phyloP scores from a whole-genome alignment of 2,329 filamentous ascomycete species.

The Fusarium luffae region DNA sequence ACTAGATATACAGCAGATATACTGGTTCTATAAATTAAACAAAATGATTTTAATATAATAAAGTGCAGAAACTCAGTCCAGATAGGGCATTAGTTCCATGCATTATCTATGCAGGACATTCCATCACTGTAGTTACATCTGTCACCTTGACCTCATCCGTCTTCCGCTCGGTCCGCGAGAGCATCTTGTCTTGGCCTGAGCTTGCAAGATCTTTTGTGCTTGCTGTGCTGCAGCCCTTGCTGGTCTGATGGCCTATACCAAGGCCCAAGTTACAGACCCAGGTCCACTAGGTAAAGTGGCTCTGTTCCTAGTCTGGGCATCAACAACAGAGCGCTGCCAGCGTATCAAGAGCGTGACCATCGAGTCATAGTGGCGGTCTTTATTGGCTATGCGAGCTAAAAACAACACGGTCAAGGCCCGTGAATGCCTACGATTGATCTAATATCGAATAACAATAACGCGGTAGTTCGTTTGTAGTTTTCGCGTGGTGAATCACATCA shows the following conservation, averaged over 20 bases:
- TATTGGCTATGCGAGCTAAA: slow-evolving; percentile 13
- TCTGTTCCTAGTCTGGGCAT: slow-evolving; percentile 11
- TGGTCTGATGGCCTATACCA: not conserved
- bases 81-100: not conserved
- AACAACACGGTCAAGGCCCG: slow-evolving; percentile 16
- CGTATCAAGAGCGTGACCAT: slow-evolving; percentile 28
- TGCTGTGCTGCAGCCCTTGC: not conserved
- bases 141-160: not conserved
- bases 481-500: slow-evolving; percentile 17
- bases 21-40: slow-evolving; percentile 1
- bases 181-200: not conserved
- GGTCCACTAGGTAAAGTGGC: slow-evolving; percentile 13
- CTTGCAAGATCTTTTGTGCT: not conserved
- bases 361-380: slow-evolving; percentile 26
- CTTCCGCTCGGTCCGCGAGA: slow-evolving; percentile 20
- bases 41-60: not conserved
- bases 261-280: slow-evolving; percentile 3
- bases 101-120: slow-evolving; percentile 1
- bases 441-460: slow-evolving; percentile 2
- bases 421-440: not conserved
- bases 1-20: slow-evolving; percentile 13
- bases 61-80: not conserved
- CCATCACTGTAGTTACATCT: slow-evolving; percentile 21
- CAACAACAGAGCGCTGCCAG: slow-evolving; percentile 27
- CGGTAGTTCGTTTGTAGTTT: not conserved